Evolutionary conservation across 164 flowering plant species (phyloP), one percentile per base, ranked within the genome.

Genomic region (Chimonanthus salicifolius): DNA sequence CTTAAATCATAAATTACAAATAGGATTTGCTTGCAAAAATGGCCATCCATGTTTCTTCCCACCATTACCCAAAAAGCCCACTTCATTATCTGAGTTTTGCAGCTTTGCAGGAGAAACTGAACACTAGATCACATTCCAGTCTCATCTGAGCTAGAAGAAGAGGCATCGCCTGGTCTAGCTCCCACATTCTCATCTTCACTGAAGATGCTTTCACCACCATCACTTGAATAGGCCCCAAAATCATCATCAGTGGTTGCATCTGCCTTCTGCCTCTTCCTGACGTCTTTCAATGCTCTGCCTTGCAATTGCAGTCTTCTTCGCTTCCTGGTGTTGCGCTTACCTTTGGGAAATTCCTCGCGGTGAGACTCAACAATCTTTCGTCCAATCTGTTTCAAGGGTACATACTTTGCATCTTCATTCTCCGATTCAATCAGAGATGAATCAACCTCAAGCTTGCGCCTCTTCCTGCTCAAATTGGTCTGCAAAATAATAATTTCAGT

Each of bases 311-410:
- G 76, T 49, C 94, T 83, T 78, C 92, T 88, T 72, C 97, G 83
- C 68, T 90, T 91, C 64, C 97, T 80, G 47, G 96, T 89, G 75
- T 90, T 89, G 51, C 97, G 78, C 85, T 92, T 95, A 44, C 99
- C 97, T 80, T 92, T 95, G 48, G 99, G 97, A 71, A 86, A 86
- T 5, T 92, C 96, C 67, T 90, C 97, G 67, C 76, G 84, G 58
- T 83, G 88, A 11, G 91, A 80, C 33, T 88, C 87, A 10, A 82
- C 74, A 80, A 74, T 85, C 71, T 82, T 89, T 49, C 83, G 71
- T 60, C 84, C 91, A 9, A 72, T 78, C 70, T 77, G 87, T 78
- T 81, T 85, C 6, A 72, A 43, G 11, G 62, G 45, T 69, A 76
- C 83, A 6, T 78, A 79, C 67, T 80, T 83, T 67, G 75, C 76